phyloP scores from a whole-genome alignment of 164 flowering plant genomes.

The Euptelea pleiosperma region DNA sequence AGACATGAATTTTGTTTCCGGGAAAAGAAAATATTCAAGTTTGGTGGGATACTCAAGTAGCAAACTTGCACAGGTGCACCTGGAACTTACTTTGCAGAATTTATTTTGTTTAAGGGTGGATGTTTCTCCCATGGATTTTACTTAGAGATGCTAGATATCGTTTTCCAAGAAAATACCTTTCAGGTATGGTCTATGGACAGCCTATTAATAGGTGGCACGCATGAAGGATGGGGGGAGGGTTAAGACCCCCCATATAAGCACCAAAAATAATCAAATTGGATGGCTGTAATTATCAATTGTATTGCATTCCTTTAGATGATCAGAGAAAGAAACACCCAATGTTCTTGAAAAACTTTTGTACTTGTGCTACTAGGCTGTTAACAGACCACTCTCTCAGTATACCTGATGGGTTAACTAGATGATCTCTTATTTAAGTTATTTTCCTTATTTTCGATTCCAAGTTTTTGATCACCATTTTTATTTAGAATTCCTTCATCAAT shows the following conservation, averaged over 20 bases:
- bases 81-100: not conserved
- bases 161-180: not conserved
- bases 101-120: not conserved
- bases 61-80: conserved; percentile 86
- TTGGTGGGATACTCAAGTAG: conserved; percentile 75
- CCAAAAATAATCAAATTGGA: not conserved
- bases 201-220: not conserved
- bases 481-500: no score
- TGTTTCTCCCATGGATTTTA: not conserved
- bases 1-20: conserved; percentile 84
- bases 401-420: not conserved
- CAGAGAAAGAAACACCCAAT: not conserved
- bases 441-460: no score
- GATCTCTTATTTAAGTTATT: no score
- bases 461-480: no score
- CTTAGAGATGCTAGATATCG: not conserved
- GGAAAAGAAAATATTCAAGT: conserved; percentile 79
- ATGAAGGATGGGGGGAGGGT: not conserved
- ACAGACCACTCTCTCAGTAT: no score
- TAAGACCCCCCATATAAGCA: not conserved
- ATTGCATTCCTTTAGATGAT: not conserved
- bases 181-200: not conserved
- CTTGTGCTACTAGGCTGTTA: not conserved
- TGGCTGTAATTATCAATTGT: not conserved
- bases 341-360: not conserved